Evolutionary conservation across 306 rosid species (phyloP).

Genomic region (Vigna trinervia): DNA sequence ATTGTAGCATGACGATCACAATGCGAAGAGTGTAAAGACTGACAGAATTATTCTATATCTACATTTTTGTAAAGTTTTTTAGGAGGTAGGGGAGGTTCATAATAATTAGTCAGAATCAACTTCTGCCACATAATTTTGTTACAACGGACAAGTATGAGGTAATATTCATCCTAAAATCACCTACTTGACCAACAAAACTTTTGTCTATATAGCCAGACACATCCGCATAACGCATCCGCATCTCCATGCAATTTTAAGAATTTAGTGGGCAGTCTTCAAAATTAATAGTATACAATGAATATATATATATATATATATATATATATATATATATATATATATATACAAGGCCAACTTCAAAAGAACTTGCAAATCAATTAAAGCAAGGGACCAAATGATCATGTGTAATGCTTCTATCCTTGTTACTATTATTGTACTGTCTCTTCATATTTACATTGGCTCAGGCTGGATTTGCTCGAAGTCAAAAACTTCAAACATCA

Average conservation of each 20-base stretch:
- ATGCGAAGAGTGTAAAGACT: neutral
- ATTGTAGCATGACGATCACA: neutral
- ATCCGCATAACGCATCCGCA: neutral
- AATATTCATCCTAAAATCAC: neutral
- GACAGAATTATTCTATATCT: neutral
- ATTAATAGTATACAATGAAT: slow-evolving; percentile 32
- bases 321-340: neutral
- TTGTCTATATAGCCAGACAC: neutral
- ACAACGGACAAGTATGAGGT: neutral
- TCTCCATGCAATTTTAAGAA: neutral
- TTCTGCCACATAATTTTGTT: neutral
- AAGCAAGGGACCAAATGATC: slow-evolving; percentile 6
- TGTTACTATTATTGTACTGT: slow-evolving; percentile 15
- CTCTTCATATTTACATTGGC: slow-evolving; percentile 50
- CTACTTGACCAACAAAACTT: neutral
- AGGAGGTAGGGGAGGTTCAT: neutral
- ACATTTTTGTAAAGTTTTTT: neutral
- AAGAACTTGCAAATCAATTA: slow-evolving; percentile 21
- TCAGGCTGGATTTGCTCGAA: slow-evolving; percentile 76
- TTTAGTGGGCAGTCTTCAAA: neutral
- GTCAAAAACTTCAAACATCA: slow-evolving; percentile 87
- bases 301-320: neutral
- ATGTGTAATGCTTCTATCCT: slow-evolving; percentile 30
- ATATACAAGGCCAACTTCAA: slow-evolving; percentile 29
- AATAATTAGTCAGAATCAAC: neutral